A percentile compares a stretch with the other conserved stretches of the same genome.
Evolutionary conservation across 2,329 filamentous ascomycete genomes (phyloP).

Genomic region (Talaromyces rugulosus): DNA sequence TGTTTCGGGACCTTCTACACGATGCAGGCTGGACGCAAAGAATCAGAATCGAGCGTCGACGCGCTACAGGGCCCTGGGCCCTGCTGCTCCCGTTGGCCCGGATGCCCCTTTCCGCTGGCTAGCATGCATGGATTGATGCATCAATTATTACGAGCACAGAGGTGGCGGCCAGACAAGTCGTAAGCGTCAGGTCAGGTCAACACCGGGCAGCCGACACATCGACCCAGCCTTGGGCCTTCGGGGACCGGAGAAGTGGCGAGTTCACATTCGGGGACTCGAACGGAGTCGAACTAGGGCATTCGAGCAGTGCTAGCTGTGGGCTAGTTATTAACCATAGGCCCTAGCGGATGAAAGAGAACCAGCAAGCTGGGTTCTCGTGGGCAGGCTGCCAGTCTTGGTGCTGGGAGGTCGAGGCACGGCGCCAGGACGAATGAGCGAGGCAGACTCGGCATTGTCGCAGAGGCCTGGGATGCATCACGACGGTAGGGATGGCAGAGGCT

Average conservation of each 20-base stretch:
- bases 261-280: no score
- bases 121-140: not conserved
- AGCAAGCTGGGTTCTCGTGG: not conserved
- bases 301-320: not conserved
- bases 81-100: not conserved
- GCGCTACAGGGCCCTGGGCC: not conserved
- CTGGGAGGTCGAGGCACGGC: not conserved
- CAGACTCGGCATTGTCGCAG: not conserved
- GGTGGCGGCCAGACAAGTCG: not conserved
- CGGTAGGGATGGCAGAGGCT: not conserved
- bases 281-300: not conserved
- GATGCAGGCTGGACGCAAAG: not conserved
- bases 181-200: not conserved
- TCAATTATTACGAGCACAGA: not conserved
- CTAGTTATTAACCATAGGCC: not conserved
- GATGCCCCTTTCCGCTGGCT: not conserved
- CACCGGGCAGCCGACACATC: not conserved
- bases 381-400: no score
- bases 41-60: not conserved
- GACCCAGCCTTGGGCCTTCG: not conserved
- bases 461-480: not conserved
- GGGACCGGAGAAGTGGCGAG: not conserved
- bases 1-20: not conserved
- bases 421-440: not conserved
- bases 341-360: not conserved